Base-by-base conservation (phyloP, 2,329 filamentous ascomycete species). In the Fusarium pseudograminearum region DNA sequence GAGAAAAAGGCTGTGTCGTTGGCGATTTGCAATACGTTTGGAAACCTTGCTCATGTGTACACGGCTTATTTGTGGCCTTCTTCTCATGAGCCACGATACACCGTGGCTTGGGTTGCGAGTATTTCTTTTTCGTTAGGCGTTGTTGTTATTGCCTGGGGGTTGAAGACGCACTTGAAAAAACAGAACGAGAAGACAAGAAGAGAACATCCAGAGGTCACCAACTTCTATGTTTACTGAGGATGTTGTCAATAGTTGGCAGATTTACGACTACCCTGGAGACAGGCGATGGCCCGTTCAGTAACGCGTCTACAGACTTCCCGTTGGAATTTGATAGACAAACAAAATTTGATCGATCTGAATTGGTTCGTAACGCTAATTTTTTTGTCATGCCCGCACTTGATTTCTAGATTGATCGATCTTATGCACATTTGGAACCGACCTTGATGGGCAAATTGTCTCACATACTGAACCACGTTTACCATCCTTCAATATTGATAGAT, bases 1-100 rank as follows among this genome's bases (percentile, higher is more conserved):
- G 83, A 85, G 72, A 84, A 84, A 73, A 84, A 82, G 60, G 46
- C 68, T 0, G 68, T 70, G n/a, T 59, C 68, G 2, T 30, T 70
- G 4, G 68, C 68, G 0, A 71, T 70, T 14, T 70, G 68, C 14
- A 70, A 70, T 1, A 65, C 68, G 0, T 69, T 70, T 38, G 68
- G 68, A 0, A 70, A 70, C 3, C 4, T 70, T 20, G 58, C 68
- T 0, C 69, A 70, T 5, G 68, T 70, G 0, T 70, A 70, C 2
- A 71, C 68, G 5, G 64, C 68, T 1, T 70, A 70, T 26, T 2
- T 70, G 2, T 70, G 68, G 68, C 64, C 64, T 1, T 56, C 48
- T 4, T 58, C 55, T 0, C 18, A 68, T 28, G 65, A 42, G 2
- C 65, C 65, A 2, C 41, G 63, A 7, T 68, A 68, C 10, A 38